phyloP scores from a whole-genome alignment of 495 filamentous ascomycete species.

The Neurospora terricola region DNA sequence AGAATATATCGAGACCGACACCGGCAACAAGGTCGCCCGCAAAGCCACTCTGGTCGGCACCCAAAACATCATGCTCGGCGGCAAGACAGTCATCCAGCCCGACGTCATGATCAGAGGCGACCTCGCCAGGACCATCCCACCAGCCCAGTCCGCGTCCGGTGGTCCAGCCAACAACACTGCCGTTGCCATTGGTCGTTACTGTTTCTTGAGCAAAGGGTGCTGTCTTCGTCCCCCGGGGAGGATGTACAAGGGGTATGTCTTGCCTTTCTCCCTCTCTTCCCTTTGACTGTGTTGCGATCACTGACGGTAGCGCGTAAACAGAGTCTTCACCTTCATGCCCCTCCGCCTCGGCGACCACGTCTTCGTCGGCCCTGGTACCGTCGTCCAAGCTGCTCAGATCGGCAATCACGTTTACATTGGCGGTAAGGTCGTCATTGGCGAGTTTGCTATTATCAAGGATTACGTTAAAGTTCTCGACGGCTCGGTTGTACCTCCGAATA shows the following conservation, averaged over 20 bases:
- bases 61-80: constrained; percentile 93
- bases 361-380: constrained; percentile 63
- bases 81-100: constrained; percentile 87
- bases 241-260: constrained; percentile 50
- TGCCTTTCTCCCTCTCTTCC: background rate
- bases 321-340: constrained; percentile 62
- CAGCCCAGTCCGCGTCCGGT: constrained; percentile 22
- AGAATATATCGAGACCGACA: constrained; percentile 98
- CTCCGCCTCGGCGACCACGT: constrained; percentile 90
- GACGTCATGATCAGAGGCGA: constrained; percentile 90
- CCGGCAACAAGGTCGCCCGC: constrained; percentile 95
- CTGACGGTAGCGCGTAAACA: constrained; percentile 9
- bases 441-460: constrained; percentile 85
- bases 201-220: constrained; percentile 64
- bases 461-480: constrained; percentile 76
- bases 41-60: constrained; percentile 83
- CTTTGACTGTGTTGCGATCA: background rate
- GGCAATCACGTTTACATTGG: constrained; percentile 81
- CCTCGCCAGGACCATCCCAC: constrained; percentile 48
- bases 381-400: constrained; percentile 69
- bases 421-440: constrained; percentile 59
- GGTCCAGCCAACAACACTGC: constrained; percentile 46
- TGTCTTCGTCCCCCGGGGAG: constrained; percentile 70
- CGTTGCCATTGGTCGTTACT: constrained; percentile 83
- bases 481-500: constrained; percentile 70